Evolutionary conservation across 1,284 basidiomycete species (phyloP), one percentile per base, ranked within the genome.

Genomic region (Phylloboletellus chloephorus): DNA sequence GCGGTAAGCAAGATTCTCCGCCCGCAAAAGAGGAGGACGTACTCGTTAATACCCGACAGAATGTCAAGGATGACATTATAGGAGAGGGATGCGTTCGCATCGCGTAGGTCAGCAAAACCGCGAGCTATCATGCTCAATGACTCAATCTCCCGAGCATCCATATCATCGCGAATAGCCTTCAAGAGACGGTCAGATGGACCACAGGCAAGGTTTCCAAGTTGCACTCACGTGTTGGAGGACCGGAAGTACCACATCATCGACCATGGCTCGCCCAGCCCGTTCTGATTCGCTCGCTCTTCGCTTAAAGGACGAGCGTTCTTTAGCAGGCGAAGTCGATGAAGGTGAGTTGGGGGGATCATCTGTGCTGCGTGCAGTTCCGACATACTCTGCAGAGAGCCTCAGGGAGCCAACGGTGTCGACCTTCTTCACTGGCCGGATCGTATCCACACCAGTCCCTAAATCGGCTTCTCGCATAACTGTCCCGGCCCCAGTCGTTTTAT

Each of bases 351-450:
- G 52, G 34, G 66, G 67, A 8, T 68, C 71, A 39, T 82, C 79
- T 54, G 71, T 73, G 37, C 64, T 58, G 43, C 81, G 70, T 43
- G 79, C 57, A 48, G 72, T 83, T 15, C 88, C 90, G 17, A 93
- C 80, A 58, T 77, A 93, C 51, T 89, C 89, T 13, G 79, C 72
- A 5, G 89, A 92, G 26, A 89, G 60, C 44, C 82, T 71, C n/a
- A 91, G 65, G 1, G 88, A 90, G 9, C 82, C 80, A 4, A 74
- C 70, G 1, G 82, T 75, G 58, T 96, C 90, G 16, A 94, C 81
- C 56, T 89, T 90, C 71, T 94, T 94, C 49, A 95, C 82, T 0
- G 93, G 93, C 43, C 92, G 76, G 53, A 96, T 88, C 1, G 92
- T 95, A 52, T 88, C 88, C 33, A 88, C 72, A 2, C 90, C 90